These are phyloP conservation scores for Waltergamsia citrina DNA, from an alignment of 2,329 filamentous ascomycete species.

Conservation along the genomic window DNA sequence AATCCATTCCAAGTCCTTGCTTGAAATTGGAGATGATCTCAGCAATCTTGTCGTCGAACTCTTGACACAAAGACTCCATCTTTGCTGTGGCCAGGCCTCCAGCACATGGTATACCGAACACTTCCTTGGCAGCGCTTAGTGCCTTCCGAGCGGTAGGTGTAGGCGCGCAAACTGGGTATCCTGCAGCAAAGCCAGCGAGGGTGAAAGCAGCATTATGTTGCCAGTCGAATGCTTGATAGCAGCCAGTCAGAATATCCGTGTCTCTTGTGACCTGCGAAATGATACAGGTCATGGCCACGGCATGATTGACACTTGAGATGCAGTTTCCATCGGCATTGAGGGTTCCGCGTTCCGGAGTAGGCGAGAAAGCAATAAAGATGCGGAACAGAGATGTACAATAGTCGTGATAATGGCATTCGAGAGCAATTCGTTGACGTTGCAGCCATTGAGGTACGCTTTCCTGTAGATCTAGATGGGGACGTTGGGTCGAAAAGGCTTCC, in stretches of 20 bases:
- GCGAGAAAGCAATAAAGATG: constrained; percentile 3
- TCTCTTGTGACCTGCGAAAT: not conserved
- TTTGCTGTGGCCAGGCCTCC: too few species aligned
- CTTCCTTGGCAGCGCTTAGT: not conserved
- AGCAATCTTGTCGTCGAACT: too few species aligned
- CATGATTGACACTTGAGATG: constrained; percentile 3
- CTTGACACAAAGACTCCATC: too few species aligned
- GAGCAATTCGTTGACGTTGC: constrained; percentile 4
- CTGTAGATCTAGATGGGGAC: not conserved
- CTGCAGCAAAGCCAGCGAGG: constrained; percentile 4
- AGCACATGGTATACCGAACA: too few species aligned
- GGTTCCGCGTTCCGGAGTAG: not conserved
- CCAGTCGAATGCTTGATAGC: constrained; percentile 6
- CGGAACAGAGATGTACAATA: constrained; percentile 1
- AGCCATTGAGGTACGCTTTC: constrained; percentile 2
- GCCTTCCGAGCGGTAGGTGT: constrained; percentile 1
- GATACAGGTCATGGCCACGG: constrained; percentile 1
- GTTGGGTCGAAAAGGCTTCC: constrained; percentile 1
- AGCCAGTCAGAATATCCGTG: constrained; percentile 3
- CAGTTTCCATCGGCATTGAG: not conserved
- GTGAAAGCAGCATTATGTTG: constrained; percentile 3
- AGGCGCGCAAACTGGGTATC: constrained; percentile 1
- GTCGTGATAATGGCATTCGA: constrained; percentile 5
- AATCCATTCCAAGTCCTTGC: too few species aligned
- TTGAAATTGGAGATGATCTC: too few species aligned